A percentile compares a stretch with the other conserved stretches of the same genome.
Conservation (phyloP, 352 stramenopile species). For the Pythium phragmiticola region DNA sequence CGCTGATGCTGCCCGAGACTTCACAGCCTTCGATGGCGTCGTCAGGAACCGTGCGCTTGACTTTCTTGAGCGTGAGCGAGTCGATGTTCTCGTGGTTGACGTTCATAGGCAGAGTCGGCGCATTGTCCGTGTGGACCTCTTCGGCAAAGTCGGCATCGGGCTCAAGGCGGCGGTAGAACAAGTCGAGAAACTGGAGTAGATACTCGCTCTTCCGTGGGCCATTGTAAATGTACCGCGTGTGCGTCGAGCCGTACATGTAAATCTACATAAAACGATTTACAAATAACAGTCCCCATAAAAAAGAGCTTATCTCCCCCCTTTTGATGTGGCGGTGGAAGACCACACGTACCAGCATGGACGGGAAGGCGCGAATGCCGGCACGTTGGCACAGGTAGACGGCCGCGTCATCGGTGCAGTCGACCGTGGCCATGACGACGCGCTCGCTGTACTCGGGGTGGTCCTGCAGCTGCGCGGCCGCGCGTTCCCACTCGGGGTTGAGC, state of each 20-base stretch:
- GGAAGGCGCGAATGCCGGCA: constrained; percentile 72
- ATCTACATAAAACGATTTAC: constrained; percentile 33
- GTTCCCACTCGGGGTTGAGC: constrained; percentile 78
- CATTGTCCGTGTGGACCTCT: constrained; percentile 63
- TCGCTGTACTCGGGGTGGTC: constrained; percentile 81
- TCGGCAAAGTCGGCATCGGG: constrained; percentile 79
- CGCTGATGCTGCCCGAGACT: constrained; percentile 74
- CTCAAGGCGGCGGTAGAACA: constrained; percentile 80
- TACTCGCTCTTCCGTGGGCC: constrained; percentile 71
- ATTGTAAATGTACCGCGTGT: constrained; percentile 82
- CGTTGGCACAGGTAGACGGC: constrained; percentile 65
- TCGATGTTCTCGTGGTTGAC: constrained; percentile 60
- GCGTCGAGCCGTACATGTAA: constrained; percentile 82
- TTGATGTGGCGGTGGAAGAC: background rate
- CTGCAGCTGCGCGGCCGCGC: constrained; percentile 59
- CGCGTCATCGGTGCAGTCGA: constrained; percentile 74
- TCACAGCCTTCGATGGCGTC: constrained; percentile 68
- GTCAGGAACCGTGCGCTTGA: constrained; percentile 29
- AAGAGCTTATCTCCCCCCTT: too few species aligned
- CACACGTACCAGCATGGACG: constrained; percentile 63
- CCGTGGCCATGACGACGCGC: constrained; percentile 74
- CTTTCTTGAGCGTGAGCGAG: constrained; percentile 49
- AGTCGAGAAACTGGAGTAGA: constrained; percentile 76
- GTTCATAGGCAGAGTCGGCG: constrained; percentile 46
- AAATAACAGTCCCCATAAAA: too few species aligned